Percentiles rank a stretch among this genome's conserved stretches.
phyloP scores from a whole-genome alignment of 2,329 filamentous ascomycete species.

The Claviceps monticola region DNA sequence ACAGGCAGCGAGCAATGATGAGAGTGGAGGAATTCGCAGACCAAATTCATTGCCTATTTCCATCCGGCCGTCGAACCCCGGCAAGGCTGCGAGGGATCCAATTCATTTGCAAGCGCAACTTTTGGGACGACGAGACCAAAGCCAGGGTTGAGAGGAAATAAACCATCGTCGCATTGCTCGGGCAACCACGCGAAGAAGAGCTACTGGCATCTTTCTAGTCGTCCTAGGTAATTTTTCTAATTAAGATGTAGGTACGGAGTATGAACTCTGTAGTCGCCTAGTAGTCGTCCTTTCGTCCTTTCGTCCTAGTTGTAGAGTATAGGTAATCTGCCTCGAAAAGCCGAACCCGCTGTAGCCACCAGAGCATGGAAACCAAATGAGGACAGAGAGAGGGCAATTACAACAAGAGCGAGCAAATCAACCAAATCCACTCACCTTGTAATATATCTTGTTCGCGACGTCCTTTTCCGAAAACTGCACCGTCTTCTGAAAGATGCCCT shows the following conservation, averaged over 20 bases:
- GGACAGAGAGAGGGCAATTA: background rate
- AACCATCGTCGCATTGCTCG: background rate
- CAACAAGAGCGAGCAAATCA: background rate
- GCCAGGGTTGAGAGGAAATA: background rate
- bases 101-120: background rate
- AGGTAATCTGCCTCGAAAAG: background rate
- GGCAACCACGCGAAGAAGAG: background rate
- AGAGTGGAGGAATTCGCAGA: background rate
- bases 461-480: constrained; percentile 49
- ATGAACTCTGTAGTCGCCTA: too few relatives aligned
- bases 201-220: background rate
- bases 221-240: too few relatives aligned
- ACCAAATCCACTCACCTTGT: constrained; percentile 59
- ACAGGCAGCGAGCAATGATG: background rate
- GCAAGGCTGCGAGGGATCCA: background rate
- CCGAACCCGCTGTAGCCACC: background rate
- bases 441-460: constrained; percentile 61
- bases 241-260: too few relatives aligned
- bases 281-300: too few relatives aligned
- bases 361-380: background rate
- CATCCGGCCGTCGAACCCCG: background rate
- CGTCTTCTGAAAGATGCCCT: constrained; percentile 62
- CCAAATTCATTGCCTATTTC: background rate
- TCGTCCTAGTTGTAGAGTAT: background rate
- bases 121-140: background rate